These are phyloP conservation scores for Corinectria fuckeliana DNA, from an alignment of 2,329 filamentous ascomycete species.

Conservation along the genomic window DNA sequence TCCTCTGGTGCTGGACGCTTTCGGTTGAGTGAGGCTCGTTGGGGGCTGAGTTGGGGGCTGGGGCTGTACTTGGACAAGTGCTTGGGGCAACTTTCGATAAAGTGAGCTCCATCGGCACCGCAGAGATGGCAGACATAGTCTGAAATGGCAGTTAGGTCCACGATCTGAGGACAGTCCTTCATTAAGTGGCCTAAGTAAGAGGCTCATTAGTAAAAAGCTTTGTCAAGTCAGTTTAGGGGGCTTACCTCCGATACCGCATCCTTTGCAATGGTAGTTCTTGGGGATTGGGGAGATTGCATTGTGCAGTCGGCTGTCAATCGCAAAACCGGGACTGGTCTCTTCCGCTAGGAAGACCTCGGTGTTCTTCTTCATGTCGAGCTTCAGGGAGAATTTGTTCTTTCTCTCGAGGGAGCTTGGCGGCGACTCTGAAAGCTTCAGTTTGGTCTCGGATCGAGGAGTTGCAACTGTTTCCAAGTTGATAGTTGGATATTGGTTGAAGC, in stretches of 20 bases:
- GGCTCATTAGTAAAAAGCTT: neutral
- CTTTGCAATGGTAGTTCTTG: conserved; percentile 8
- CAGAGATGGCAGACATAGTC: conserved; percentile 29
- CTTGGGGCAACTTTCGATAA: conserved; percentile 19
- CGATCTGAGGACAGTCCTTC: conserved; percentile 17
- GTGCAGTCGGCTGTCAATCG: neutral
- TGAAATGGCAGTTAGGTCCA: neutral
- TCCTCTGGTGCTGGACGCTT: neutral
- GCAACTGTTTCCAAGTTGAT: neutral
- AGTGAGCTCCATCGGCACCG: conserved; percentile 21
- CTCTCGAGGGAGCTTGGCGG: neutral
- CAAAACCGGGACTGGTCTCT: neutral
- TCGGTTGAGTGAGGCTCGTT: neutral
- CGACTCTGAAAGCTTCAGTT: neutral
- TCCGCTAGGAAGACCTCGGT: neutral
- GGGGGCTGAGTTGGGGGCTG: too few species aligned
- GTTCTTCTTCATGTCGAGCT: neutral
- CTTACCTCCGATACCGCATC: conserved; percentile 20
- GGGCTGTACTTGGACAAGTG: neutral
- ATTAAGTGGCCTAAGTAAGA: conserved; percentile 30
- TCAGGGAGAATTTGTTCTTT: conserved; percentile 1
- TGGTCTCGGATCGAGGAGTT: neutral
- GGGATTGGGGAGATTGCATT: conserved; percentile 1
- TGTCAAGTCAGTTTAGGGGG: neutral
- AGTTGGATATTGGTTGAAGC: too few species aligned